Percentiles rank a stretch among this genome's conserved stretches.
phyloP scores from a whole-genome alignment of 2,329 filamentous ascomycete genomes.

The Fusarium falciforme region DNA sequence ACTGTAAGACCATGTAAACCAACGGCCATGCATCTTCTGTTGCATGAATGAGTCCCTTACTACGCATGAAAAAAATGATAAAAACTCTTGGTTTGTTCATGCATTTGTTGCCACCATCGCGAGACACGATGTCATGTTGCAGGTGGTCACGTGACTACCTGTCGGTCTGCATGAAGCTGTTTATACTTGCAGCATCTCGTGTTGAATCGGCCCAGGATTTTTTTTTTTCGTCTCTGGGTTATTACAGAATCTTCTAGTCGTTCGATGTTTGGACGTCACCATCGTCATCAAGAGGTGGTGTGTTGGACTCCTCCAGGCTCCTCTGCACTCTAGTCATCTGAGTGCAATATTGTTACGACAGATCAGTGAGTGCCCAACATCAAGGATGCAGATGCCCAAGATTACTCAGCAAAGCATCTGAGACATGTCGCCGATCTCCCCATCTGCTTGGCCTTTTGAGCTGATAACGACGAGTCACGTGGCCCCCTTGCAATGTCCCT shows the following conservation, averaged over 20 bases:
- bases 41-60: not conserved
- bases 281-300: not conserved
- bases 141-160: not conserved
- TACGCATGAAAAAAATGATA: not conserved
- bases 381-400: not conserved
- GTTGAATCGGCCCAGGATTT: not conserved
- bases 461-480: not conserved
- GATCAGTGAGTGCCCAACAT: not conserved
- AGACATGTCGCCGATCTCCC: not conserved
- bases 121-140: not conserved
- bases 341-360: not conserved
- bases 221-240: not conserved
- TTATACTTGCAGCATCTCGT: not conserved
- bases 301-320: not conserved
- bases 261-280: not conserved
- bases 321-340: not conserved
- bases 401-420: not conserved
- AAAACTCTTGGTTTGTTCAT: not conserved
- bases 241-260: not conserved
- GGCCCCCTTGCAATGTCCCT: not conserved
- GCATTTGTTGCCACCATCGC: not conserved
- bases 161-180: not conserved
- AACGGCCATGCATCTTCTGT: not conserved
- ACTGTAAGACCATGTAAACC: not conserved
- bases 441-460: not conserved